These are phyloP conservation scores for Fusarium nematophilum DNA, from an alignment of 2,329 filamentous ascomycete species.

Conservation along the genomic window DNA sequence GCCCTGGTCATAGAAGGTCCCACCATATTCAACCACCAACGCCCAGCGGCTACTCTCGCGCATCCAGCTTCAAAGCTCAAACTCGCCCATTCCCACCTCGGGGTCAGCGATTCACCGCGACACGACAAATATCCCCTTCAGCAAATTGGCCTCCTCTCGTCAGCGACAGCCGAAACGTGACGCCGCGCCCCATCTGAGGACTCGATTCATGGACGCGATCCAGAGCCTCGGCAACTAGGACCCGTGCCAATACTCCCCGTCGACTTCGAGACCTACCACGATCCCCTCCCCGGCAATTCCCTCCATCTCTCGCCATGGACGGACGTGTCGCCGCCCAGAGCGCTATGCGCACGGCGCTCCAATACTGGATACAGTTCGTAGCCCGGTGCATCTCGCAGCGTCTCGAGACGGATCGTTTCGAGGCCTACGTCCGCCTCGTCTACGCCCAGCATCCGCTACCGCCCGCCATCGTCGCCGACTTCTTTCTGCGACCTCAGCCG, in stretches of 20 bases:
- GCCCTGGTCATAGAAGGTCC: slow-evolving; percentile 3
- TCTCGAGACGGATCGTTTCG: slow-evolving; percentile 65
- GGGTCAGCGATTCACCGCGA: slow-evolving; percentile 1
- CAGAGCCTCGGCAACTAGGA: slow-evolving; percentile 9
- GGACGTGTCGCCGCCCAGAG: slow-evolving; percentile 31
- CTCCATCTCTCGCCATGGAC: slow-evolving; percentile 42
- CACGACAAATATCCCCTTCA: background rate
- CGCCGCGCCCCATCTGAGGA: too few species aligned
- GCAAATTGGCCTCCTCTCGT: too few species aligned
- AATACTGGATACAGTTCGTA: slow-evolving; percentile 64
- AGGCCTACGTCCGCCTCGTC: slow-evolving; percentile 61
- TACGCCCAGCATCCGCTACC: slow-evolving; percentile 64
- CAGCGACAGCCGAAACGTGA: too few species aligned
- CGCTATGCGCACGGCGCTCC: slow-evolving; percentile 44
- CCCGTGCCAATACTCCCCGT: background rate
- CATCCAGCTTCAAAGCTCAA: slow-evolving; percentile 16
- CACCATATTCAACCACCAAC: slow-evolving; percentile 21
- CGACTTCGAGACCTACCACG: slow-evolving; percentile 7
- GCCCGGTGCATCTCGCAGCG: slow-evolving; percentile 61
- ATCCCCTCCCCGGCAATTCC: background rate
- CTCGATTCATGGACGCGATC: slow-evolving; percentile 18
- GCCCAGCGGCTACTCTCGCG: slow-evolving; percentile 14
- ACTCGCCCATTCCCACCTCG: slow-evolving; percentile 7
- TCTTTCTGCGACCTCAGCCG: slow-evolving; percentile 67
- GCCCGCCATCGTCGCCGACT: slow-evolving; percentile 63